Evolutionary conservation across 1,284 basidiomycete species (phyloP).

Genomic region (Exobasidium rhododendri): DNA sequence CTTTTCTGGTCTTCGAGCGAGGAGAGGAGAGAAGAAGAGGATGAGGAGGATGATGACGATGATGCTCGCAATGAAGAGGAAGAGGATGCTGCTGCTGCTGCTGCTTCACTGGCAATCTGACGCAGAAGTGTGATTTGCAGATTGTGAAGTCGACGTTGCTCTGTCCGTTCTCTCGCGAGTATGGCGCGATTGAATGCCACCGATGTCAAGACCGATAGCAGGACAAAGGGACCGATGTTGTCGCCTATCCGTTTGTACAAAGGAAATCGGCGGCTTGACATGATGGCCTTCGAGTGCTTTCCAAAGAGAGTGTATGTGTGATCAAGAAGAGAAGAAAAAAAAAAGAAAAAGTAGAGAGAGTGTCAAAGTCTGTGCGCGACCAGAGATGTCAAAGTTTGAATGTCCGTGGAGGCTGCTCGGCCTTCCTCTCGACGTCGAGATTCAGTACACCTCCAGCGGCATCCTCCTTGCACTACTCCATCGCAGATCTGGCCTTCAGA

Average conservation of each 20-base stretch:
- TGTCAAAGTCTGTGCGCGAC: background rate
- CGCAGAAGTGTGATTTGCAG: background rate
- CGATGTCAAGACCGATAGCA: background rate
- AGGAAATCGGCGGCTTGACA: background rate
- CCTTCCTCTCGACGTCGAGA: no score
- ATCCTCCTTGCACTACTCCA: no score
- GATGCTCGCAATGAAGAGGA: background rate
- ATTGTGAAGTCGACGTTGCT: slow-evolving; percentile 3
- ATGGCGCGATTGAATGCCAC: background rate
- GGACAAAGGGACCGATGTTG: background rate
- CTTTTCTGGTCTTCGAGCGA: slow-evolving; percentile 1
- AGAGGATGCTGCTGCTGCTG: background rate
- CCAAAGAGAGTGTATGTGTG: no score
- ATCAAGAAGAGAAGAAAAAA: no score
- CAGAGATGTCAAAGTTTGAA: background rate
- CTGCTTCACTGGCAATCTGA: background rate
- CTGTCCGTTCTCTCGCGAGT: background rate
- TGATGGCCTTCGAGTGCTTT: background rate
- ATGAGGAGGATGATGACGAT: background rate
- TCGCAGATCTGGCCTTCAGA: no score
- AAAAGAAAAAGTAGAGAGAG: background rate
- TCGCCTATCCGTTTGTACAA: background rate
- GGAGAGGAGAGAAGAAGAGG: background rate
- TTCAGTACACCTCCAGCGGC: no score
- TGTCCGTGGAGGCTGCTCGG: no score